Conservation (phyloP, 164 flowering plant genomes). For the Vitis riparia region DNA sequence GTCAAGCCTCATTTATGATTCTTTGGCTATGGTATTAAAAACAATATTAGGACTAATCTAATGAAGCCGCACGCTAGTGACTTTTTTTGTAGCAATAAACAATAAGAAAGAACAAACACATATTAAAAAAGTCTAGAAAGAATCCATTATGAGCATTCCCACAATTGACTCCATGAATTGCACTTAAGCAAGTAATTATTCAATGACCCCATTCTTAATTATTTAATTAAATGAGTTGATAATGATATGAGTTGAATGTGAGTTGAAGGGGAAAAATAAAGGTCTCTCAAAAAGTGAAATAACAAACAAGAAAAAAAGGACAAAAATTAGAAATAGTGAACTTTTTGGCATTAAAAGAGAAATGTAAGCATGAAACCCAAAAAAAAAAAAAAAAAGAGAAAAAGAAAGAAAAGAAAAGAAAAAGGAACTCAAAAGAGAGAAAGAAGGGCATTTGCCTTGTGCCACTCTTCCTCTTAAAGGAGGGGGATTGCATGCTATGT, state of each 20-base stretch:
- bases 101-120: background rate
- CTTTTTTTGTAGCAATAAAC: slow-evolving; percentile 2
- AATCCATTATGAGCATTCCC: background rate
- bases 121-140: background rate
- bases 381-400: background rate
- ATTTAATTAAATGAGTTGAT: background rate
- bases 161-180: slow-evolving; percentile 6
- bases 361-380: background rate
- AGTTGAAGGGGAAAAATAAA: slow-evolving; percentile 7
- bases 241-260: slow-evolving; percentile 19
- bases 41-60: background rate
- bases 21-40: background rate
- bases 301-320: slow-evolving; percentile 1
- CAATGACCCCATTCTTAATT: background rate
- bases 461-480: background rate
- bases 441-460: background rate
- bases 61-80: slow-evolving; percentile 9
- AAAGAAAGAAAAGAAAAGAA: background rate
- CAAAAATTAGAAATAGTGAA: background rate
- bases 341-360: background rate
- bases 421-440: background rate
- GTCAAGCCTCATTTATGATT: slow-evolving; percentile 5
- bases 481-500: background rate
- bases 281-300: background rate
- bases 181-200: slow-evolving; percentile 16